Evolutionary conservation across 495 filamentous ascomycete species (phyloP), one percentile per base, ranked within the genome.

Genomic region (Podospora pseudoanserina): DNA sequence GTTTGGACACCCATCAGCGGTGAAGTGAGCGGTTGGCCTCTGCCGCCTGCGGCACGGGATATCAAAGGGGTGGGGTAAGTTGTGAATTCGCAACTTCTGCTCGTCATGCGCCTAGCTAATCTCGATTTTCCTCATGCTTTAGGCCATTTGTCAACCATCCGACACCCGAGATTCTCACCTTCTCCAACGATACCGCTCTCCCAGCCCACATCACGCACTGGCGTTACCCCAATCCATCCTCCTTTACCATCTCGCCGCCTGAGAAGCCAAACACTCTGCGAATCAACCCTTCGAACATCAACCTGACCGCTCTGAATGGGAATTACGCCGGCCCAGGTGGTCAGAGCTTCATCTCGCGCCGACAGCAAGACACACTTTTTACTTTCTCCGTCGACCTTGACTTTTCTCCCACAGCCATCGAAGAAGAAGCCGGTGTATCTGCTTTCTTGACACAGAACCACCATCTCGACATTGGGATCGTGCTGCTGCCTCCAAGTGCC

Each of bases 361-460:
- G 81, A 6, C 84, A 87, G 68, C 79, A 81, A 54, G 78, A 85
- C 66, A 83, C 83, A 0, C 75, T 86, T 0, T 87, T 86, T 64
- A 79, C 76, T 9, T 86, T 75, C 68, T 76, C 70, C 57, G 78
- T 82, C n/a, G 70, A 78, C 67, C 53, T 86, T 6, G 73, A 76
- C 19, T 86, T 82, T 67, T 34, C 72, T 0, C 83, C 82, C 0
- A 70, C 67, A 2, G 62, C 55, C 1, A 4, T 67, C 9, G 80
- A 77, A 62, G 74, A 82, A 56, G 81, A 84, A 64, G 78, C 77
- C 32, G 82, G 82, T 11, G 74, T 84, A 9, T 77, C 79, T 0
- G 75, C 79, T 3, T 87, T 87, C 68, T 72, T 84, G 20, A 83
- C 79, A 18, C 84, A 87, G 70, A 84, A 82, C 69, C 83, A 86